Evolutionary conservation across 2,329 filamentous ascomycete species (phyloP), one percentile per base, ranked within the genome.

Genomic region (Neospermospora avenae): DNA sequence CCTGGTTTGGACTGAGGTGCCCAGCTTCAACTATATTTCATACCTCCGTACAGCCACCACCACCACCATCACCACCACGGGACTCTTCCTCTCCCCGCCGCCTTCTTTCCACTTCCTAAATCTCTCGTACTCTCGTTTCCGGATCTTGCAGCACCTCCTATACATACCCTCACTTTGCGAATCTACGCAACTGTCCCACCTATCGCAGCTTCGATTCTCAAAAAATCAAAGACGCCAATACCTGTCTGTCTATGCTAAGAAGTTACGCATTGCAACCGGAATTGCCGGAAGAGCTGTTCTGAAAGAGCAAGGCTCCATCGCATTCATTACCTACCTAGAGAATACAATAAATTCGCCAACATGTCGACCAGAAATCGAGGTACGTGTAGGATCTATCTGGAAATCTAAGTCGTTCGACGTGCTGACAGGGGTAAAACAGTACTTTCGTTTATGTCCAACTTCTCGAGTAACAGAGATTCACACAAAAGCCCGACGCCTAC

Each of bases 391-490:
- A 8, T 60, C 16, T 49, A 14, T 20, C 7, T 20, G 24, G 51
- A 13, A 5, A 10, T 31, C 11, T 31, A 34, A n/a, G n/a, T n/a
- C n/a, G n/a, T 24, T 34, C 39, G 10, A 22, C 22, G 24, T 25
- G 41, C 39, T 62, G 31, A 62, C 53, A 20, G 18, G 28, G 54
- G 61, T 51, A 60, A 31, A 57, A 39, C 75, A 96, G 91, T 96
- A 59, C 81, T 92, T 69, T 96, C 91, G 69, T 96, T 96, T 77
- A 93, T 96, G 83, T 91, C 89, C 75, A 85, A 87, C 77, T 87
- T 90, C 79, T 88, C 88, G 67, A 78, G 72, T 34, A 77, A 77
- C 62, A 73, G 75, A 63, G 73, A 74, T 41, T 60, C 70, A 14
- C 68, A 74, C 51, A 73, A 73, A 58, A 69, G 70, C 53, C 69